A percentile compares a stretch with the other conserved stretches of the same genome.
Evolutionary conservation across 371 early-diverging fungal species (phyloP).

Genomic region (Saksenaea vasiformis): DNA sequence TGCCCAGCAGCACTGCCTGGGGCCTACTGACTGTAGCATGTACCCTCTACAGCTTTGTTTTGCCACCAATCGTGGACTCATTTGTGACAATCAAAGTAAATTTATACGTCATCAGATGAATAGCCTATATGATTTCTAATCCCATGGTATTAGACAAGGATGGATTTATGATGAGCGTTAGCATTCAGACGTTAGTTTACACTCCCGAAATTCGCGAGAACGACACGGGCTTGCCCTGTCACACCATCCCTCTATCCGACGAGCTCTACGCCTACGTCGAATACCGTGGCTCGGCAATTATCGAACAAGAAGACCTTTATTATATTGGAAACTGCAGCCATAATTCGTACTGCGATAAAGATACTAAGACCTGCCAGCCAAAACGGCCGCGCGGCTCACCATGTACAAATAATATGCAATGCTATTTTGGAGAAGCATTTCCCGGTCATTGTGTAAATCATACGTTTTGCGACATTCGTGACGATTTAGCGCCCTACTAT

Average conservation of each 20-base stretch:
- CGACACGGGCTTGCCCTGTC: conserved; percentile 46
- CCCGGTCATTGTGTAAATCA: conserved; percentile 46
- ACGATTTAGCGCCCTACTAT: conserved; percentile 38
- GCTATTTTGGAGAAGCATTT: conserved; percentile 38
- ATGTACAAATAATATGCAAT: conserved; percentile 46
- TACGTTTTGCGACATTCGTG: conserved; percentile 29
- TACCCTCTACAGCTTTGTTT: conserved; percentile 49
- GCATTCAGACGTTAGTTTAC: conserved; percentile 37
- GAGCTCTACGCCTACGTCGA: conserved; percentile 46
- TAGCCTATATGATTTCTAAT: not conserved
- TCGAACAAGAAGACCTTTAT: conserved; percentile 37
- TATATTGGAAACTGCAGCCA: conserved; percentile 50
- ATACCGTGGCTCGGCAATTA: conserved; percentile 43
- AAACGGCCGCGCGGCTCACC: conserved; percentile 35
- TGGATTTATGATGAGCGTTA: conserved; percentile 45
- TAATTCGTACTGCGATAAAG: conserved; percentile 43
- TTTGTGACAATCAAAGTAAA: conserved; percentile 45
- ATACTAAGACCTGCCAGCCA: conserved; percentile 48
- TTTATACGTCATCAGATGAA: not conserved
- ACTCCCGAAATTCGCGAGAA: conserved; percentile 23
- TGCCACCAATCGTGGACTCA: conserved; percentile 40
- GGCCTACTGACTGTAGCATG: conserved; percentile 44
- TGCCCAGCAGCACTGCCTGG: conserved; percentile 37
- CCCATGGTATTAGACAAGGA: conserved; percentile 16
- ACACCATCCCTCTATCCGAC: conserved; percentile 40